Conservation (phyloP, 371 early-diverging fungal species). For the Zychaea mexicana region DNA sequence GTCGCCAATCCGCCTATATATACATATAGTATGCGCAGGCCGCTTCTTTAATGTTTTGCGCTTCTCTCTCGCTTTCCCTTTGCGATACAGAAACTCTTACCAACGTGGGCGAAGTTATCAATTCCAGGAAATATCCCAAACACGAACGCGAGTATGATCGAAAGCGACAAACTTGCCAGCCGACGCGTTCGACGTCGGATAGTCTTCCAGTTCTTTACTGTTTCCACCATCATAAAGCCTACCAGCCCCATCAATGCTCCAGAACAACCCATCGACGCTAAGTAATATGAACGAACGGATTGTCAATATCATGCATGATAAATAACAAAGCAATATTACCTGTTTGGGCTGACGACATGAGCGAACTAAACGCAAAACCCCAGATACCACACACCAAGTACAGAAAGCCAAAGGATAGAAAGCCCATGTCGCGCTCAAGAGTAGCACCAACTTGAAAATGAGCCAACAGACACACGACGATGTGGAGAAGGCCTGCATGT, state of each 20-base stretch:
- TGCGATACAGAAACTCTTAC: constrained; percentile 65
- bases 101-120: constrained; percentile 77
- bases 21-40: background rate
- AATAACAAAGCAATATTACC: constrained; percentile 19
- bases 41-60: constrained; percentile 38
- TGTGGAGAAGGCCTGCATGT: constrained; percentile 76
- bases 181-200: constrained; percentile 5
- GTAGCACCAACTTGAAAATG: constrained; percentile 63
- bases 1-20: constrained; percentile 65
- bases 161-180: background rate
- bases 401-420: constrained; percentile 64
- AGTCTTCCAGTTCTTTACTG: constrained; percentile 70
- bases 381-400: constrained; percentile 70
- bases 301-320: background rate
- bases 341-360: constrained; percentile 42
- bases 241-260: constrained; percentile 74
- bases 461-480: constrained; percentile 62
- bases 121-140: constrained; percentile 69
- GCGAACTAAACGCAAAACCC: constrained; percentile 75
- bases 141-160: constrained; percentile 26
- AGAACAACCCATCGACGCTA: constrained; percentile 71
- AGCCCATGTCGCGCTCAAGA: constrained; percentile 71
- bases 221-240: constrained; percentile 68
- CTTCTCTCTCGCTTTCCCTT: constrained; percentile 23
- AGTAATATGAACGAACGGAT: constrained; percentile 49